Percentiles rank a stretch among this genome's conserved stretches.
Evolutionary conservation across 73 alveolate species (phyloP).

Genomic region (Tetrahymena elliotti): DNA sequence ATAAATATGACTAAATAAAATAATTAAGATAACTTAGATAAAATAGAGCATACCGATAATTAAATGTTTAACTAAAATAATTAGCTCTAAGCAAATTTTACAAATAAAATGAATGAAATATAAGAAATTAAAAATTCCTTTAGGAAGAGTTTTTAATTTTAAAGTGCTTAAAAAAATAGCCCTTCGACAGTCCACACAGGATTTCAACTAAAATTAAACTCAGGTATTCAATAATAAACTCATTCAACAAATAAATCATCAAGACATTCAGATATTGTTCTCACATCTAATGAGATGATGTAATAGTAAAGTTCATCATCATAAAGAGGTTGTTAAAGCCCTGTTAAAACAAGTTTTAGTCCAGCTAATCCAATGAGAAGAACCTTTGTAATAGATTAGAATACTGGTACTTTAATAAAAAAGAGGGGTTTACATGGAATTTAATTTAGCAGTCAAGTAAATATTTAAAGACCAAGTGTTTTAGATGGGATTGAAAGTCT

Average conservation of each 20-base stretch:
- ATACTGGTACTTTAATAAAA: background rate
- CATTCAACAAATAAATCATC: background rate
- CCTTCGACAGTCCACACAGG: background rate
- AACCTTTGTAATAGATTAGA: background rate
- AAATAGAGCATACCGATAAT: background rate
- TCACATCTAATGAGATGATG: background rate
- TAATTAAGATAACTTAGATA: background rate
- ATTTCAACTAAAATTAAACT: background rate
- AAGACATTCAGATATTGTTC: background rate
- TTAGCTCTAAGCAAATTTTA: no score
- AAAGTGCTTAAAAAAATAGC: background rate
- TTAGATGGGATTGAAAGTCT: background rate
- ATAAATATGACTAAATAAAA: background rate
- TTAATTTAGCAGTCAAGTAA: background rate
- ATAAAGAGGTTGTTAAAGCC: background rate
- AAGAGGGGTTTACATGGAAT: background rate
- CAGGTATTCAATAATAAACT: background rate
- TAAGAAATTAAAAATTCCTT: background rate
- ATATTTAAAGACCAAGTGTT: background rate
- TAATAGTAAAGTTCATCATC: background rate
- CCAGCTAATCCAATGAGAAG: background rate
- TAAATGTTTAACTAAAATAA: background rate
- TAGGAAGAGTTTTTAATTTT: background rate
- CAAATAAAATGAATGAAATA: background rate
- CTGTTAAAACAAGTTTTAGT: background rate